These are phyloP conservation scores for Coemansia sp. DNA, from an alignment of 192 early-diverging fungal genomes.

Conservation along the genomic window DNA sequence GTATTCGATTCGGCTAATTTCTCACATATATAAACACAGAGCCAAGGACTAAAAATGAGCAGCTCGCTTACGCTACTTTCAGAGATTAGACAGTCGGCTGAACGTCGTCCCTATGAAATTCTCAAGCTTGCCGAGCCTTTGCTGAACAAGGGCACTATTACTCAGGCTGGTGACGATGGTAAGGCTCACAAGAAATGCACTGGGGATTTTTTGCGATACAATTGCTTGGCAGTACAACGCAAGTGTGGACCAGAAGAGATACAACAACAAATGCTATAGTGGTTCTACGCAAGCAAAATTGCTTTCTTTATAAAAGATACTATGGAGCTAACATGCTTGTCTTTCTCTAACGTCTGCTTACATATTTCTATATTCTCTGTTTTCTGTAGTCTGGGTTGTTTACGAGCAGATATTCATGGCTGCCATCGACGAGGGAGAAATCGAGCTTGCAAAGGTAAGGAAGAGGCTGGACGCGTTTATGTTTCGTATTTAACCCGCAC, in stretches of 20 bases:
- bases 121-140: conserved; percentile 41
- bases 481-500: no score
- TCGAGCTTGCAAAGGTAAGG: conserved; percentile 53
- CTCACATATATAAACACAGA: no score
- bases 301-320: no score
- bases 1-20: background rate
- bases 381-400: conserved; percentile 55
- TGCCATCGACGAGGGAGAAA: conserved; percentile 73
- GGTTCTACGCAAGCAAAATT: no score
- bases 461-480: conserved; percentile 28
- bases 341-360: no score
- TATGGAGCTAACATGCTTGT: no score
- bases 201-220: no score
- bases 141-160: conserved; percentile 15
- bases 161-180: conserved; percentile 21
- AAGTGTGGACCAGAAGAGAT: no score
- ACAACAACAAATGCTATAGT: no score
- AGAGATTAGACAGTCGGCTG: conserved; percentile 46
- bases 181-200: conserved; percentile 1
- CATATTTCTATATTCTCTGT: conserved; percentile 1
- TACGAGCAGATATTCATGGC: conserved; percentile 82
- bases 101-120: conserved; percentile 43
- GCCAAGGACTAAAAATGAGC: conserved; percentile 31
- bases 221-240: no score
- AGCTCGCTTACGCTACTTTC: conserved; percentile 21